phyloP scores from a whole-genome alignment of 176 grass and related monocot species.

The Cymbopogon citratus region DNA sequence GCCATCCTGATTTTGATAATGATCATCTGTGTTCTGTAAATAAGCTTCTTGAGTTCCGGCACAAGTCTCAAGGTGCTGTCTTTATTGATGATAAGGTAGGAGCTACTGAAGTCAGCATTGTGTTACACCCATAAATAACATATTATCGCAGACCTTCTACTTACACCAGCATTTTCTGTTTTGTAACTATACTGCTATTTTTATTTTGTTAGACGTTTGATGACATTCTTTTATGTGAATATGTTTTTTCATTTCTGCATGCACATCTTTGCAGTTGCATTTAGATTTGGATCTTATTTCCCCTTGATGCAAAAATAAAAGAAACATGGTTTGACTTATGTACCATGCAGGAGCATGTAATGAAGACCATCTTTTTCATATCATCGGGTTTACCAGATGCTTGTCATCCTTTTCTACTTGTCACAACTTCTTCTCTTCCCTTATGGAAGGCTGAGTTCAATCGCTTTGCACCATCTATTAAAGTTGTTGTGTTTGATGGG shows the following conservation, averaged over 20 bases:
- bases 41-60: conserved; percentile 66
- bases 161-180: neutral
- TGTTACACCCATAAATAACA: neutral
- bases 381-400: conserved; percentile 43
- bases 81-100: conserved; percentile 76
- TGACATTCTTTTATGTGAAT: neutral
- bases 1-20: conserved; percentile 60
- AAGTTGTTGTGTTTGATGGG: conserved; percentile 60
- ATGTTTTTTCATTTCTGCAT: neutral
- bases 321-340: neutral
- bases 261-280: neutral
- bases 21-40: conserved; percentile 74
- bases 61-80: conserved; percentile 55
- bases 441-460: conserved; percentile 68
- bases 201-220: conserved; percentile 13
- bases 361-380: conserved; percentile 66
- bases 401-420: conserved; percentile 58
- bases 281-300: neutral
- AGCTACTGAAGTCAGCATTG: neutral
- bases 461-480: conserved; percentile 60
- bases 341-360: conserved; percentile 57
- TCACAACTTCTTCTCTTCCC: conserved; percentile 54
- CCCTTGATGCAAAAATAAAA: neutral
- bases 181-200: neutral
- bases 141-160: neutral